A percentile compares a stretch with the other conserved stretches of the same genome.
phyloP scores from a whole-genome alignment of 116 monocot genomes.

The Dioscorea cayenensis region DNA sequence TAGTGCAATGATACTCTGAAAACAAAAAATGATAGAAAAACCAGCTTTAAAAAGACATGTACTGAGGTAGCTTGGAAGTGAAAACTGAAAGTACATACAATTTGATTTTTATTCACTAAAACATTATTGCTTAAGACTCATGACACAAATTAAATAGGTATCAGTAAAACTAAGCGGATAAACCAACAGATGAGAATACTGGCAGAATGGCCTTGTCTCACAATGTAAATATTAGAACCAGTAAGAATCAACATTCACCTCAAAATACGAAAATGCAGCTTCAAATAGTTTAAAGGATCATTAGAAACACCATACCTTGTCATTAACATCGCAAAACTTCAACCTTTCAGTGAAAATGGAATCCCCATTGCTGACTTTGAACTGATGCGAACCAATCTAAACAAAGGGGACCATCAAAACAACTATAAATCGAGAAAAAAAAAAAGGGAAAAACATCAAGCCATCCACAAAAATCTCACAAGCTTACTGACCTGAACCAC shows the following conservation, averaged over 20 bases:
- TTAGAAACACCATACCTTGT: conserved; percentile 42
- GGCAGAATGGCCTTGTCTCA: no score
- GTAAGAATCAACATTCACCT: background rate
- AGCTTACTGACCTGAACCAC: conserved; percentile 60
- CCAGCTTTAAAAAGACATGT: no score
- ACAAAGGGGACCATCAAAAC: background rate
- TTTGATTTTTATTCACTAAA: no score
- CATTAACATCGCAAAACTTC: conserved; percentile 81
- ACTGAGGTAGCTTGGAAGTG: no score
- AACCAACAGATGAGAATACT: no score
- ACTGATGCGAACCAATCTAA: conserved; percentile 94
- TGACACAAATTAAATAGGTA: no score
- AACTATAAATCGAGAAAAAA: background rate
- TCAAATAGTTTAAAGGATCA: background rate
- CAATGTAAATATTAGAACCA: no score
- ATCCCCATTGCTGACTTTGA: conserved; percentile 95
- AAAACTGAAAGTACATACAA: no score
- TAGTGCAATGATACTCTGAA: no score
- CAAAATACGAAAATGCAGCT: background rate
- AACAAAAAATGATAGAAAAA: no score
- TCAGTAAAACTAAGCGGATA: no score
- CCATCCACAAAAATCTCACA: background rate
- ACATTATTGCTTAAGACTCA: no score
- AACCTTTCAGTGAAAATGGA: conserved; percentile 79
- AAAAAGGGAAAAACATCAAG: background rate